A percentile compares a stretch with the other conserved stretches of the same genome.
Conservation (phyloP, 2,329 filamentous ascomycete genomes). For the Volutella citrinella region DNA sequence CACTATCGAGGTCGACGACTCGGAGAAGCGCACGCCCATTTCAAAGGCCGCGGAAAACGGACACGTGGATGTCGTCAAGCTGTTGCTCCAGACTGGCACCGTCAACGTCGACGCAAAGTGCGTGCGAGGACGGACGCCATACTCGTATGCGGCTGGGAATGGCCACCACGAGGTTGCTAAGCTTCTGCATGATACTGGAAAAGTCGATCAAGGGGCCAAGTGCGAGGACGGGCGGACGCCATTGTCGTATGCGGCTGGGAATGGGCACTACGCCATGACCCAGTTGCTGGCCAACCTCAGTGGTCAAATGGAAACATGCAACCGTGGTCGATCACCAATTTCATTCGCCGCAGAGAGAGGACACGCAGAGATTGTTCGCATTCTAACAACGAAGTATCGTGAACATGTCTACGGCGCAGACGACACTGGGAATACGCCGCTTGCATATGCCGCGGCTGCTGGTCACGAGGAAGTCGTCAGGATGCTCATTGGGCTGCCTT, state of each 20-base stretch:
- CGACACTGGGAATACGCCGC: background rate
- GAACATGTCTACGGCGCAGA: background rate
- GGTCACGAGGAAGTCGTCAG: too few relatives aligned
- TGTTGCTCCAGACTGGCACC: slow-evolving; percentile 3
- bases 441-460: background rate
- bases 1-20: too few relatives aligned
- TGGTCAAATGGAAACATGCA: background rate
- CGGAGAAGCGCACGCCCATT: too few relatives aligned
- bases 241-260: slow-evolving; percentile 1
- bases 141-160: background rate
- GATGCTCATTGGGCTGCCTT: too few relatives aligned
- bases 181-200: background rate
- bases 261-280: background rate
- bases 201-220: background rate
- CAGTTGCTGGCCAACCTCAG: too few relatives aligned
- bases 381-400: too few relatives aligned
- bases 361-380: too few relatives aligned
- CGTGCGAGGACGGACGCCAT: slow-evolving; percentile 3
- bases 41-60: slow-evolving; percentile 9
- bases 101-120: too few relatives aligned
- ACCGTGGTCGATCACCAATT: too few relatives aligned
- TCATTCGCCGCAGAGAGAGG: too few relatives aligned
- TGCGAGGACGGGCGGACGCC: background rate
- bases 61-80: slow-evolving; percentile 4
- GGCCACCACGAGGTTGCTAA: background rate